Base-by-base conservation (phyloP, 208 protist genomes). In the Leishmania mexicana region DNA sequence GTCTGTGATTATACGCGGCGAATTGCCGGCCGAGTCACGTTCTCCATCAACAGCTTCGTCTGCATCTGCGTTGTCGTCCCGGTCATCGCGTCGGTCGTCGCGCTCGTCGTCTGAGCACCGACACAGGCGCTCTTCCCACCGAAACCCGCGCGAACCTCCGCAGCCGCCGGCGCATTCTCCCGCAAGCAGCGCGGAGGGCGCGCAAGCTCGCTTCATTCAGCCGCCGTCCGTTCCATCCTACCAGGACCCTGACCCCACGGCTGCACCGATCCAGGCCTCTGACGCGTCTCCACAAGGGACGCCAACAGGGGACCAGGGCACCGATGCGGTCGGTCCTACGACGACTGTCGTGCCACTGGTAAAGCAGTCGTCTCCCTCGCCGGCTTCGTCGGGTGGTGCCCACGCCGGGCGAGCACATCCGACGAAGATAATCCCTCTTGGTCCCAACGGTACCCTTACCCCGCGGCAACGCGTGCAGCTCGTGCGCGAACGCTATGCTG, bases 401-500 rank as follows among this genome's bases (percentile, higher is more conserved):
- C 19, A 28, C 70, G 38, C 72, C 5, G 75, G 51, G n/a, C 75
- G 53, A 7, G 60, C 31, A n/a, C 85, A 85, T 24, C 79, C 75
- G 19, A 80, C 80, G 45, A 83, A 86, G 71, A 86, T 96, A 21
- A 85, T 94, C 68, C 92, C 92, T 15, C 81, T 89, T 49, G 90
- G 90, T 6, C 92, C 92, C 54, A 93, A 96, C 74, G 92, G 92
- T 19, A 92, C 88, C 17, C 81, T 94, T n/a, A 94, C 90, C 4
- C 83, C 85, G 42, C 81, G 82, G 72, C 92, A 96, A 74, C 83
- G 85, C 35, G 89, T 96, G 57, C 92, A 96, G 70, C 87, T 96
- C n/a, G 85, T 94, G 67, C 89, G 88, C 3, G 88, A 96, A 76
- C 84, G 83, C 24, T 94, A 94, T 83, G 85, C 83, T n/a, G 83